Conservation (phyloP, 257 asterid species). For the Vinca minor region DNA sequence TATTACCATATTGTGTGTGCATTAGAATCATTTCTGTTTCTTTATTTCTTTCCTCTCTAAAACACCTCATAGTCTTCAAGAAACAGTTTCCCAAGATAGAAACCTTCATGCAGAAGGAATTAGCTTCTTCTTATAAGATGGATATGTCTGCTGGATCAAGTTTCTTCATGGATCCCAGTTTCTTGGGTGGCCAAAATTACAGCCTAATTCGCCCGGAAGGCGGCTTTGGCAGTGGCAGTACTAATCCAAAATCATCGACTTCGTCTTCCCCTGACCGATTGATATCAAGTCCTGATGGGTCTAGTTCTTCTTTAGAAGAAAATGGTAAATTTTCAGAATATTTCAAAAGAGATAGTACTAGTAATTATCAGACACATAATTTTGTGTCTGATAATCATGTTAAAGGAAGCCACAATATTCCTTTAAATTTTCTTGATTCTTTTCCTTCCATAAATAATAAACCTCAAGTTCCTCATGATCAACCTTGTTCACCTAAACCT, state of each 20-base stretch:
- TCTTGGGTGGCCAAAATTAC: constrained; percentile 17
- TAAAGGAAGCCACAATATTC: constrained; percentile 20
- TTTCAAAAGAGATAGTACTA: constrained; percentile 24
- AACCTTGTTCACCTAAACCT: constrained; percentile 15
- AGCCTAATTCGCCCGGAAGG: not conserved
- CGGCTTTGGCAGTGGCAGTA: constrained; percentile 3
- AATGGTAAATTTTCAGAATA: constrained; percentile 24
- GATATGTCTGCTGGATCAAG: constrained; percentile 23
- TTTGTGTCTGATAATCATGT: constrained; percentile 14
- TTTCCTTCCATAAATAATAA: constrained; percentile 16
- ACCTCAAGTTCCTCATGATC: constrained; percentile 11
- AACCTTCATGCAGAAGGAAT: constrained; percentile 39
- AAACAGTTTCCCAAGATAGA: constrained; percentile 26
- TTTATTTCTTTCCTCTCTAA: constrained; percentile 11
- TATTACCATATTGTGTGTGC: not conserved
- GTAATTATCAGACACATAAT: constrained; percentile 20
- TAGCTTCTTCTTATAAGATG: constrained; percentile 21
- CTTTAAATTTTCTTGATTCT: constrained; percentile 28
- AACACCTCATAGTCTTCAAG: constrained; percentile 21
- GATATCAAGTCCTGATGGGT: constrained; percentile 26
- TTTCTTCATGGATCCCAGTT: constrained; percentile 21
- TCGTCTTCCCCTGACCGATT: constrained; percentile 9
- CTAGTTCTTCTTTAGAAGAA: constrained; percentile 27
- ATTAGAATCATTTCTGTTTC: constrained; percentile 22
- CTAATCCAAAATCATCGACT: not conserved